Percentiles rank a stretch among this genome's conserved stretches.
These are phyloP conservation scores for Hypoxylon sp. DNA, from an alignment of 2,329 filamentous ascomycete species.

Conservation along the genomic window DNA sequence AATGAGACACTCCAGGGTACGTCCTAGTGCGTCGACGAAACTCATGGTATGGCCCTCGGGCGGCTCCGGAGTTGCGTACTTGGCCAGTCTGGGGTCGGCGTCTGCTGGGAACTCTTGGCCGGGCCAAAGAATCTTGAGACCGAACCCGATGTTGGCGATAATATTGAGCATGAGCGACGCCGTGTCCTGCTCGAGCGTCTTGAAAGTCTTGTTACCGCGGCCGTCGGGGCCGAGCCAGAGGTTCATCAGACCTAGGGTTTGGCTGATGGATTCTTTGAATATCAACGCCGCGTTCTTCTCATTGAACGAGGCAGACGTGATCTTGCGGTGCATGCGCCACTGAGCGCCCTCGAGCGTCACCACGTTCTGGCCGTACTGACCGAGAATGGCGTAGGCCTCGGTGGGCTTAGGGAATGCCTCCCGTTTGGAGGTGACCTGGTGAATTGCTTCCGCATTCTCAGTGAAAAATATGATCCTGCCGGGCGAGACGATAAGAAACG, in stretches of 20 bases:
- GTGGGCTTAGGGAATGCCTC: constrained; percentile 77
- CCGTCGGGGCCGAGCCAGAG: constrained; percentile 61
- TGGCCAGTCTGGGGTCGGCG: constrained; percentile 54
- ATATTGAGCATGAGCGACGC: constrained; percentile 68
- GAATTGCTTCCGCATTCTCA: constrained; percentile 70
- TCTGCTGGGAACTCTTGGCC: constrained; percentile 61
- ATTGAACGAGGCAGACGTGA: constrained; percentile 75
- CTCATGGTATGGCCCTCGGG: constrained; percentile 66
- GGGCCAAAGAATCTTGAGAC: constrained; percentile 67
- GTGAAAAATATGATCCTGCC: constrained; percentile 61
- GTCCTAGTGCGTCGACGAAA: constrained; percentile 69
- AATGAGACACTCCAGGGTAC: constrained; percentile 69
- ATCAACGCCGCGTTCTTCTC: constrained; percentile 77
- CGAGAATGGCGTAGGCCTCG: constrained; percentile 64
- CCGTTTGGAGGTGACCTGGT: constrained; percentile 69
- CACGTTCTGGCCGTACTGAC: constrained; percentile 76
- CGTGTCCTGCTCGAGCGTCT: constrained; percentile 67
- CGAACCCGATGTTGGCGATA: constrained; percentile 75
- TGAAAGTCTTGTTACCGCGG: constrained; percentile 57
- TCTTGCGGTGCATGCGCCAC: constrained; percentile 78
- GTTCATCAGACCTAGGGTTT: constrained; percentile 68
- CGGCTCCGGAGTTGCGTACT: constrained; percentile 56
- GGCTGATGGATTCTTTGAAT: constrained; percentile 67
- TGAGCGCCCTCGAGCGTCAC: constrained; percentile 72
- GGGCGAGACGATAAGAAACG: constrained; percentile 70